These are phyloP conservation scores for Pseudomonodictys pantanalensis DNA, from an alignment of 495 filamentous ascomycete genomes.

Conservation along the genomic window DNA sequence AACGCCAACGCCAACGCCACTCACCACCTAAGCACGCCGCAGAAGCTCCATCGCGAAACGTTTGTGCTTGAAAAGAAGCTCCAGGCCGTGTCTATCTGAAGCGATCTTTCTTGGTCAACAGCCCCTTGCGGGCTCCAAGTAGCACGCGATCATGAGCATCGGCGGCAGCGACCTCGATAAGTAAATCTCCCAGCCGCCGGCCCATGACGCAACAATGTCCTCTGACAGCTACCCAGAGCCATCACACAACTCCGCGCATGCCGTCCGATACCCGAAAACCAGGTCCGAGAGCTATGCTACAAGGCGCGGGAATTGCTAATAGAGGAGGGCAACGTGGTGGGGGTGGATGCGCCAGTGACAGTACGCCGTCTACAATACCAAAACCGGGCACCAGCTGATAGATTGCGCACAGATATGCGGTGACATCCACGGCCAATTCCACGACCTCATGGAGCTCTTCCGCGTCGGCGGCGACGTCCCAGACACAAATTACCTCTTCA, in stretches of 20 bases:
- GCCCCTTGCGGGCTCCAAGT: slow-evolving; percentile 1
- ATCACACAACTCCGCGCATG: slow-evolving; percentile 93
- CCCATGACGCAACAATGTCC: background rate
- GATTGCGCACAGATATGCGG: slow-evolving; percentile 71
- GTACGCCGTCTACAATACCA: slow-evolving; percentile 40
- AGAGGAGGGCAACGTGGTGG: slow-evolving; percentile 96
- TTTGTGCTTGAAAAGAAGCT: too few species aligned
- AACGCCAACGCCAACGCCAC: too few species aligned
- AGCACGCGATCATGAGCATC: slow-evolving; percentile 30
- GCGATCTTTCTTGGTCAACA: background rate
- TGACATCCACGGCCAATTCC: slow-evolving; percentile 81
- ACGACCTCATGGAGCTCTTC: slow-evolving; percentile 98
- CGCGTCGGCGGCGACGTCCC: slow-evolving; percentile 92
- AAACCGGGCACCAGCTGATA: background rate
- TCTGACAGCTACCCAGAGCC: slow-evolving; percentile 54
- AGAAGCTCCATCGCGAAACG: too few species aligned
- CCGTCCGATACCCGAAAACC: slow-evolving; percentile 89
- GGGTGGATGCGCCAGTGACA: slow-evolving; percentile 92
- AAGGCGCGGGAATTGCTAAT: slow-evolving; percentile 95
- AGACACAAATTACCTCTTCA: slow-evolving; percentile 97
- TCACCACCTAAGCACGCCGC: too few species aligned
- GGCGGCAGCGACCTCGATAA: slow-evolving; percentile 34
- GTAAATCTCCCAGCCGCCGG: slow-evolving; percentile 4
- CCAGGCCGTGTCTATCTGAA: background rate
- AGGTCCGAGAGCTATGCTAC: slow-evolving; percentile 95